Conservation (phyloP, 495 filamentous ascomycete species). For the Penicillium paradoxum region DNA sequence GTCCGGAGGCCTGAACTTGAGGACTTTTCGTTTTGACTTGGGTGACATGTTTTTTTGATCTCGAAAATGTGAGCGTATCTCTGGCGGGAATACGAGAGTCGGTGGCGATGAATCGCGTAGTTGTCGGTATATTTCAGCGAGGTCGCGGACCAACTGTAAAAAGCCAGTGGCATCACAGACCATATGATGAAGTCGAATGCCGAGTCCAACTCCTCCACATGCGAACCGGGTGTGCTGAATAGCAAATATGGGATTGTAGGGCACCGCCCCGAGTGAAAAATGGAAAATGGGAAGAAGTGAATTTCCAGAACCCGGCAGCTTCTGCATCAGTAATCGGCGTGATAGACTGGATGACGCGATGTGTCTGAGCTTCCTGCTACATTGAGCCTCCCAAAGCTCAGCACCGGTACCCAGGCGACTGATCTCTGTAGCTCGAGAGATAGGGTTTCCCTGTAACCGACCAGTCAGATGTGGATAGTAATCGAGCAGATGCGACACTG, state of each 20-base stretch:
- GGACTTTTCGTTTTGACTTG: background rate
- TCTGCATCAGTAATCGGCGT: background rate
- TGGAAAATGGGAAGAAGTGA: background rate
- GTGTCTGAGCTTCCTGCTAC: background rate
- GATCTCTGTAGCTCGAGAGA: background rate
- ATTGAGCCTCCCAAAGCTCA: background rate
- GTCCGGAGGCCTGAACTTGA: background rate
- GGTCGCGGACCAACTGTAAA: background rate
- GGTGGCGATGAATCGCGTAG: background rate
- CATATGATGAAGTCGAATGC: conserved; percentile 4
- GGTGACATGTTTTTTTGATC: background rate
- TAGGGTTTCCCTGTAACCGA: background rate
- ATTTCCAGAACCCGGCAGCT: background rate
- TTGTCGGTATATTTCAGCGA: conserved; percentile 2
- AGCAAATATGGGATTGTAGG: conserved; percentile 1
- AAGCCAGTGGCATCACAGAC: conserved; percentile 8
- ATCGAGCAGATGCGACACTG: background rate
- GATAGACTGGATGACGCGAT: background rate
- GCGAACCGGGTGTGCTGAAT: conserved; percentile 8
- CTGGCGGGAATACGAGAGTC: background rate
- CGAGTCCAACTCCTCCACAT: conserved; percentile 7
- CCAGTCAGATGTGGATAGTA: conserved; percentile 9
- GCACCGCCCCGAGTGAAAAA: background rate
- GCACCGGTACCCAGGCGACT: background rate
- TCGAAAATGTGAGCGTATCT: conserved; percentile 1